phyloP scores from a whole-genome alignment of 768 basidiomycete species.

The Phaeotremella skinneri region DNA sequence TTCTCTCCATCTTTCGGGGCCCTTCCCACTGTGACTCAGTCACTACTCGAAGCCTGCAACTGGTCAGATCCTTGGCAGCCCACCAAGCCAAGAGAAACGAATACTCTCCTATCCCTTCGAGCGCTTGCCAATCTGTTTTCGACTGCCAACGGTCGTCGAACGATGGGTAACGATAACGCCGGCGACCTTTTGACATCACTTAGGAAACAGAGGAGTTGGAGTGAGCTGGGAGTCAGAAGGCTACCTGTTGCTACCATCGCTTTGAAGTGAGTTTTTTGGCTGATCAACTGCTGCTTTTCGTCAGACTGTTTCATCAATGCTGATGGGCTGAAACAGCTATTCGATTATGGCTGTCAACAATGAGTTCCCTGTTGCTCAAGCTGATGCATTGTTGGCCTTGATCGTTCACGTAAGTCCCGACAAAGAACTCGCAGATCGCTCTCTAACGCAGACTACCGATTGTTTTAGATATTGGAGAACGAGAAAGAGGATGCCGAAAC shows the following conservation, averaged over 20 bases:
- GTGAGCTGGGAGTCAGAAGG: constrained; percentile 67
- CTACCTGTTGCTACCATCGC: constrained; percentile 75
- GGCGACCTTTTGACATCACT: constrained; percentile 54
- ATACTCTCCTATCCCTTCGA: constrained; percentile 73
- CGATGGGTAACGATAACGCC: constrained; percentile 27
- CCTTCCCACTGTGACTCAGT: constrained; percentile 59
- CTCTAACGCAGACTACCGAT: no score
- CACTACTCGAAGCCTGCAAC: constrained; percentile 67
- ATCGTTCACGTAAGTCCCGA: constrained; percentile 39
- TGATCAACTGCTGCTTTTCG: neutral
- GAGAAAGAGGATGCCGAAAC: constrained; percentile 45
- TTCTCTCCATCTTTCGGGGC: constrained; percentile 59
- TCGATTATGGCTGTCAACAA: constrained; percentile 42
- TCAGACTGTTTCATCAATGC: neutral
- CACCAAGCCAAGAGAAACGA: constrained; percentile 77
- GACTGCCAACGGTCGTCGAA: constrained; percentile 39
- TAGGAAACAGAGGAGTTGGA: constrained; percentile 57
- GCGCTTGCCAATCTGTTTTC: constrained; percentile 76
- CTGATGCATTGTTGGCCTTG: constrained; percentile 26
- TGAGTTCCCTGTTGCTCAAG: constrained; percentile 21
- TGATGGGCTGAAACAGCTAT: constrained; percentile 33
- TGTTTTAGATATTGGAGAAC: constrained; percentile 41
- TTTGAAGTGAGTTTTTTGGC: constrained; percentile 69
- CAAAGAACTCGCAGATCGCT: no score
- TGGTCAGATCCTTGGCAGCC: constrained; percentile 61